Percentiles rank a stretch among this genome's conserved stretches.
These are phyloP conservation scores for Tremellales sp. DNA, from an alignment of 1,284 basidiomycete genomes.

Conservation along the genomic window DNA sequence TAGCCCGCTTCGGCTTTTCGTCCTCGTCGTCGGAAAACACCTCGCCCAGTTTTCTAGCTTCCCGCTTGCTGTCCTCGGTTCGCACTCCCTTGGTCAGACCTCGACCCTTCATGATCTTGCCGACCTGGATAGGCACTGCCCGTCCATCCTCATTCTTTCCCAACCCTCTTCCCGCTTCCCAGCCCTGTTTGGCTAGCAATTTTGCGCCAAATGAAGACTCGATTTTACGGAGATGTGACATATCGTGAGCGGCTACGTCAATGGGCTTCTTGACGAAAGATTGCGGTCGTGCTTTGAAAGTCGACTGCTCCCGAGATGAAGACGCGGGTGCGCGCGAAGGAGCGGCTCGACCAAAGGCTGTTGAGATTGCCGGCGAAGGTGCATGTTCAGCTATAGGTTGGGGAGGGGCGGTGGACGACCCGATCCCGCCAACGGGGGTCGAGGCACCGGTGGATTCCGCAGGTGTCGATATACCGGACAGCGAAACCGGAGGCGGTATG, in stretches of 20 bases:
- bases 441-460: constrained; percentile 7
- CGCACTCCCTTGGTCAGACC: constrained; percentile 86
- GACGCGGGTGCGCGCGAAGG: constrained; percentile 52
- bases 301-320: constrained; percentile 18
- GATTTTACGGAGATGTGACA: constrained; percentile 73
- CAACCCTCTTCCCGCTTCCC: constrained; percentile 77
- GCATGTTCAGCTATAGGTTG: constrained; percentile 15
- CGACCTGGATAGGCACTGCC: constrained; percentile 77
- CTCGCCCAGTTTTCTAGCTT: constrained; percentile 63
- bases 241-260: constrained; percentile 61
- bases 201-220: constrained; percentile 72
- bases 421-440: constrained; percentile 14
- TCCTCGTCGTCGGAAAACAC: constrained; percentile 69
- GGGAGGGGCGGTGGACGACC: constrained; percentile 16
- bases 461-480: background rate
- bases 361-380: constrained; percentile 9
- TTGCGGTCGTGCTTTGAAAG: constrained; percentile 15
- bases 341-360: constrained; percentile 26
- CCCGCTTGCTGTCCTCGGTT: constrained; percentile 79
- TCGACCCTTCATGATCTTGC: constrained; percentile 62
- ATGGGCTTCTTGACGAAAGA: constrained; percentile 31
- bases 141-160: constrained; percentile 77
- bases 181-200: constrained; percentile 91
- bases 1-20: constrained; percentile 42
- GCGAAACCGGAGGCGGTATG: constrained; percentile 1